A percentile compares a stretch with the other conserved stretches of the same genome.
Evolutionary conservation across 176 grass and related monocot genomes (phyloP).

Genomic region (Bromus sterilis): DNA sequence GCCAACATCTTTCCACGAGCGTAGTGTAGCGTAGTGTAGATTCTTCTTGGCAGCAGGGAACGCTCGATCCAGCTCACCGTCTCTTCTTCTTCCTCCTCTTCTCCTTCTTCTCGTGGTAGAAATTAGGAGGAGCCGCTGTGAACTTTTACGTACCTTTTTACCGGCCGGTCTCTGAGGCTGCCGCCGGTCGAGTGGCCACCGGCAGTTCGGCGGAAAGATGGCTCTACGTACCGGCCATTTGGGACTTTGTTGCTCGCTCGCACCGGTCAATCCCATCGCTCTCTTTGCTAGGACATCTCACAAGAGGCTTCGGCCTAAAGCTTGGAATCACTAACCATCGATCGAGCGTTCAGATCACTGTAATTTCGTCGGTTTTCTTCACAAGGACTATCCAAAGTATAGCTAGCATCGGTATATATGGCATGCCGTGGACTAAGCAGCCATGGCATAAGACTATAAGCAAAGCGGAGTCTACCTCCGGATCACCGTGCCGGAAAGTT

Average conservation of each 20-base stretch:
- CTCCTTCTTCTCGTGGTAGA: neutral
- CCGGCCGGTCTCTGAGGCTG: neutral
- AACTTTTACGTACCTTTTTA: neutral
- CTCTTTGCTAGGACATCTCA: neutral
- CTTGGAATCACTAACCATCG: constrained; percentile 35
- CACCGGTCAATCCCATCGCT: constrained; percentile 7
- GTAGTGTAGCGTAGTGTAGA: neutral
- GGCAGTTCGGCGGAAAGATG: constrained; percentile 15
- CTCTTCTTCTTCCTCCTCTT: neutral
- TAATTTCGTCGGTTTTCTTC: neutral
- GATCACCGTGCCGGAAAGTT: neutral
- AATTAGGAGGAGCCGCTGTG: neutral
- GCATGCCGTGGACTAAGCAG: neutral
- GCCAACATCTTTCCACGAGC: neutral
- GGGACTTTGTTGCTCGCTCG: neutral
- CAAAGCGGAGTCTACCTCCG: neutral
- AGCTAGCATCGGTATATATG: neutral
- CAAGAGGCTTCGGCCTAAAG: constrained; percentile 21
- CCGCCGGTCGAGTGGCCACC: neutral
- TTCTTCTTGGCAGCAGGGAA: neutral
- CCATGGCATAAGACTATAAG: too few relatives aligned
- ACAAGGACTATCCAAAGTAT: neutral
- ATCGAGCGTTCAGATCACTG: constrained; percentile 38
- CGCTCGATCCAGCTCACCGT: neutral
- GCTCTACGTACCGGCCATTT: neutral